phyloP scores from a whole-genome alignment of 352 stramenopile genomes.

The Phytophthora lateralis region DNA sequence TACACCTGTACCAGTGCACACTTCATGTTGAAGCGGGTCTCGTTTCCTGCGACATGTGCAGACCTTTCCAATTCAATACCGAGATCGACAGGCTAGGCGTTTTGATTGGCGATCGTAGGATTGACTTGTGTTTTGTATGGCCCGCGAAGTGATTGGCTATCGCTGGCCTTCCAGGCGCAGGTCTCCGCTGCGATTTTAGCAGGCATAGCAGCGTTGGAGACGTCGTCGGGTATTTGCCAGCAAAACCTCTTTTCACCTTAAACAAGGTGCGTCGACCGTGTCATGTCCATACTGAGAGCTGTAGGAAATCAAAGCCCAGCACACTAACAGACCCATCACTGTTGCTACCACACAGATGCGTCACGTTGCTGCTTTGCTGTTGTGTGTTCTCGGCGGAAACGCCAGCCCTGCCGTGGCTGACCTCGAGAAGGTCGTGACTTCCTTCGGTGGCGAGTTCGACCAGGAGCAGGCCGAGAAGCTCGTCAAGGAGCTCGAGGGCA shows the following conservation, averaged over 20 bases:
- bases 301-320: not conserved
- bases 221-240: slow-evolving; percentile 73
- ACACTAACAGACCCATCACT: slow-evolving; percentile 5
- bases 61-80: slow-evolving; percentile 21
- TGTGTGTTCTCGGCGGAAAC: slow-evolving; percentile 89
- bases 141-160: slow-evolving; percentile 82
- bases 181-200: not conserved
- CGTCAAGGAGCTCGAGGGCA: slow-evolving; percentile 89
- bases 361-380: slow-evolving; percentile 93
- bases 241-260: slow-evolving; percentile 87
- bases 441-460: slow-evolving; percentile 84
- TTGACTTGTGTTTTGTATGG: slow-evolving; percentile 62
- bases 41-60: slow-evolving; percentile 31
- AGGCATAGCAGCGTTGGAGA: slow-evolving; percentile 49
- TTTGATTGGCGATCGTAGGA: slow-evolving; percentile 46
- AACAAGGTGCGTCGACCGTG: slow-evolving; percentile 73
- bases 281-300: not conserved
- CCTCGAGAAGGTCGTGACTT: slow-evolving; percentile 85
- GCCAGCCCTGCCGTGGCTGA: slow-evolving; percentile 72
- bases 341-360: slow-evolving; percentile 67
- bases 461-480: slow-evolving; percentile 80
- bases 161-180: slow-evolving; percentile 46
- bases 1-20: no score
- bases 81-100: not conserved
- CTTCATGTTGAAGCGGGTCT: slow-evolving; percentile 3